These are phyloP conservation scores for Uncinocarpus reesii DNA, from an alignment of 2,329 filamentous ascomycete species.

Conservation along the genomic window DNA sequence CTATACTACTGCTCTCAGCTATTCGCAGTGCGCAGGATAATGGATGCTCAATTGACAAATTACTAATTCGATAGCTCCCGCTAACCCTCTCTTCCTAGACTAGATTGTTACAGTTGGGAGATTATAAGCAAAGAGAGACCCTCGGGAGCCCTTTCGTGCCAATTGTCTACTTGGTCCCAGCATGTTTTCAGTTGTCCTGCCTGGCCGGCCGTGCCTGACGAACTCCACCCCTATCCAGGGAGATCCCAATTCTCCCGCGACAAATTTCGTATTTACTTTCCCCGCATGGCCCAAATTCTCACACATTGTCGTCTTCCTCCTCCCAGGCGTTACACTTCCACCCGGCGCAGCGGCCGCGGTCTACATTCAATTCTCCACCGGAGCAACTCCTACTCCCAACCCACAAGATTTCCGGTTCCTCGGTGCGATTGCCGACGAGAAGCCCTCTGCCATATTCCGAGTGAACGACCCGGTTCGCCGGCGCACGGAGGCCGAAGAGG, in stretches of 20 bases:
- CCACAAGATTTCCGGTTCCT: constrained; percentile 63
- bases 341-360: constrained; percentile 73
- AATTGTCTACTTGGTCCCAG: background rate
- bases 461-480: constrained; percentile 37
- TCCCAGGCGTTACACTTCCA: constrained; percentile 67
- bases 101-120: background rate
- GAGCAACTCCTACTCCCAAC: constrained; percentile 28
- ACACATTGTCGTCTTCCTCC: constrained; percentile 79
- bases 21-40: background rate
- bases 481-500: constrained; percentile 29
- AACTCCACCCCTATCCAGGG: constrained; percentile 42
- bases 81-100: background rate
- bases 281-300: constrained; percentile 49
- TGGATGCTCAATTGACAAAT: background rate
- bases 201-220: constrained; percentile 50
- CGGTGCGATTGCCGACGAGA: constrained; percentile 78
- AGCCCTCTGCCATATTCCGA: constrained; percentile 86
- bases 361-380: constrained; percentile 63
- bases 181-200: constrained; percentile 54
- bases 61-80: constrained; percentile 5
- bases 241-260: constrained; percentile 46
- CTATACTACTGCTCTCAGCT: background rate
- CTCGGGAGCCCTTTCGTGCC: background rate
- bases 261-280: constrained; percentile 59
- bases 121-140: background rate